Evolutionary conservation across 805 yeast genomes (phyloP).

Genomic region (Candida quercuum): DNA sequence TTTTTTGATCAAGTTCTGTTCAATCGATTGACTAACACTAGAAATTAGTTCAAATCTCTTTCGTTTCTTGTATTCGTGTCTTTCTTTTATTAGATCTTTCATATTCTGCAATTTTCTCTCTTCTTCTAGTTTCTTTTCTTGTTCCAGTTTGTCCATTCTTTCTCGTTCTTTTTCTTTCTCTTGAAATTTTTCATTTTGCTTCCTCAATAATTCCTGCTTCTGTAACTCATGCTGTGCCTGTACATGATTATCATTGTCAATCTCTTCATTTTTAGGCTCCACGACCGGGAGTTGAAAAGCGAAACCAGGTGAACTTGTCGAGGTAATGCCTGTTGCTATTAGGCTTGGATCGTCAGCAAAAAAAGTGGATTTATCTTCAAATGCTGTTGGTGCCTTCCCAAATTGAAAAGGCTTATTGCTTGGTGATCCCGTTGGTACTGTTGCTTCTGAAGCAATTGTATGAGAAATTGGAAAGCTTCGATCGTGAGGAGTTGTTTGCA

Average conservation of each 20-base stretch:
- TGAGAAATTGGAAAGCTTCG: too few relatives aligned
- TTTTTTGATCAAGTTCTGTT: slow-evolving; percentile 17
- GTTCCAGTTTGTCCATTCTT: slow-evolving; percentile 4
- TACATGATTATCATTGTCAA: neutral
- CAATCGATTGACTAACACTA: neutral
- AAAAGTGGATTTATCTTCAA: too few relatives aligned
- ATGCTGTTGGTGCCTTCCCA: too few relatives aligned
- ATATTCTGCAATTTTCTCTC: slow-evolving; percentile 8
- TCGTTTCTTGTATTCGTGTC: slow-evolving; percentile 14
- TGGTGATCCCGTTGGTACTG: too few relatives aligned
- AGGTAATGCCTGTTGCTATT: too few relatives aligned
- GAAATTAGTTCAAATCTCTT: slow-evolving; percentile 12
- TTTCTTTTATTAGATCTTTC: slow-evolving; percentile 12
- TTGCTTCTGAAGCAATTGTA: too few relatives aligned
- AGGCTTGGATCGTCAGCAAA: too few relatives aligned
- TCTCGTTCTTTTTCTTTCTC: slow-evolving; percentile 2
- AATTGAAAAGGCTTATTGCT: too few relatives aligned
- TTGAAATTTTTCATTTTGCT: slow-evolving; percentile 1
- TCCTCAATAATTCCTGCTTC: neutral
- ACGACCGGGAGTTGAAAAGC: slow-evolving; percentile 1
- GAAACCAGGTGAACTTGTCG: neutral
- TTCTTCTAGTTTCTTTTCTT: slow-evolving; percentile 7
- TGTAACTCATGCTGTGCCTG: too few relatives aligned
- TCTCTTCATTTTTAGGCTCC: neutral
- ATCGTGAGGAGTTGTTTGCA: neutral